These are phyloP conservation scores for Fraxinus excelsior DNA, from an alignment of 257 asterid species.

Conservation along the genomic window DNA sequence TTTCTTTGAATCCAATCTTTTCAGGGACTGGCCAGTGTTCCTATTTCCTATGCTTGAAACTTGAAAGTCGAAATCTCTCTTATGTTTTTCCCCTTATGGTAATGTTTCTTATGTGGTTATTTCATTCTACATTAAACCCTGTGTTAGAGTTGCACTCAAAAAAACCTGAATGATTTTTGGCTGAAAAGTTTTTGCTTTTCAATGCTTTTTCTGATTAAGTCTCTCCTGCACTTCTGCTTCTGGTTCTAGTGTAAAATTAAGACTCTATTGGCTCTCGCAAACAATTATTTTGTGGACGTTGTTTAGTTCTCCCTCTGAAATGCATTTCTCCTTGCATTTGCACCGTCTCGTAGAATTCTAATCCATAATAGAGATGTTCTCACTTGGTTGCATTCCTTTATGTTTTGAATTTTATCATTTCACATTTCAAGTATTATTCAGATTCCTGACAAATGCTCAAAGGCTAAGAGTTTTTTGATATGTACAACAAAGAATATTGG, in stretches of 20 bases:
- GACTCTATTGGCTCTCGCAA: background rate
- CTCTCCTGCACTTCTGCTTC: background rate
- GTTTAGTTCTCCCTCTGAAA: background rate
- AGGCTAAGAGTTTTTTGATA: background rate
- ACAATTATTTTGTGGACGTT: background rate
- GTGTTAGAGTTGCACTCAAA: background rate
- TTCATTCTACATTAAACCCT: background rate
- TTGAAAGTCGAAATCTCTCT: no score
- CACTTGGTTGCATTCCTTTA: background rate
- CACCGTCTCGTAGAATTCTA: background rate
- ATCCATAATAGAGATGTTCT: background rate
- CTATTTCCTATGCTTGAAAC: no score
- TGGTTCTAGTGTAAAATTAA: background rate
- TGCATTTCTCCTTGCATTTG: background rate
- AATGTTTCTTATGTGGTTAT: background rate
- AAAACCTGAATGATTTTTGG: constrained; percentile 1
- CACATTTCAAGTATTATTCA: background rate
- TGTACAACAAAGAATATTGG: constrained; percentile 1
- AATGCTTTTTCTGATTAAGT: background rate
- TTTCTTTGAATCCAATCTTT: no score
- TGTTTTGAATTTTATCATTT: background rate
- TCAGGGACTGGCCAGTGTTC: no score
- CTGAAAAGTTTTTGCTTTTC: background rate
- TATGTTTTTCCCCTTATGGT: no score
- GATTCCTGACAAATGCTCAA: constrained; percentile 30